A percentile compares a stretch with the other conserved stretches of the same genome.
Conservation (phyloP, 164 flowering plant species). For the Vitis rupestris region DNA sequence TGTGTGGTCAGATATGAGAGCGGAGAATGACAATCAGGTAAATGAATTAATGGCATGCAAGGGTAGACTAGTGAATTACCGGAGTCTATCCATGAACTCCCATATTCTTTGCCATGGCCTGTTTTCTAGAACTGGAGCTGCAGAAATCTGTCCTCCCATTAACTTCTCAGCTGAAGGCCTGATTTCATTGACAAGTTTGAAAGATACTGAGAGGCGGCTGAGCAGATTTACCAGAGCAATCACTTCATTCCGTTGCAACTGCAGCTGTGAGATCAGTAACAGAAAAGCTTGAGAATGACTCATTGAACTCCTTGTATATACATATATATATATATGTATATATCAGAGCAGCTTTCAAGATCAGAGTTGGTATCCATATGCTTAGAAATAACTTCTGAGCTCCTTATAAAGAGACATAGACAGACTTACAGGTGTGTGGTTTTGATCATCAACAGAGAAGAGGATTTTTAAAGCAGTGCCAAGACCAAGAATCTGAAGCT, state of each 20-base stretch:
- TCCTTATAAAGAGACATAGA: background rate
- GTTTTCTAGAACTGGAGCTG: background rate
- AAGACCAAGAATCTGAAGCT: conserved; percentile 98
- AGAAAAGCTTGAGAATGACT: no score
- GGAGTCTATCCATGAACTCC: no score
- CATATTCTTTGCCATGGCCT: no score
- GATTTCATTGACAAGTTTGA: conserved; percentile 61
- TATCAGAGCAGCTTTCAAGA: no score
- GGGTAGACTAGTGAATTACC: no score
- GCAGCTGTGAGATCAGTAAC: conserved; percentile 48
- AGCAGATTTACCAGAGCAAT: conserved; percentile 86
- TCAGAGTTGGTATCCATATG: background rate
- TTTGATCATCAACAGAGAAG: conserved; percentile 72
- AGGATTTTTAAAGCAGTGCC: conserved; percentile 97
- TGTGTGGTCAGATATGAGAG: no score
- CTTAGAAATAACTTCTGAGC: background rate
- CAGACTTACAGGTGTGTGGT: conserved; percentile 48
- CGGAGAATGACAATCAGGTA: no score
- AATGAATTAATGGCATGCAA: no score
- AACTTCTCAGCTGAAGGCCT: conserved; percentile 50
- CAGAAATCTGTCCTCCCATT: conserved; percentile 25
- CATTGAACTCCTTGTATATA: no score
- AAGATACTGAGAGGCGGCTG: conserved; percentile 86
- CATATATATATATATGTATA: background rate
- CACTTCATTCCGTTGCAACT: conserved; percentile 91